These are phyloP conservation scores for Globisporangium camurandrum DNA, from an alignment of 352 stramenopile species.

Conservation along the genomic window DNA sequence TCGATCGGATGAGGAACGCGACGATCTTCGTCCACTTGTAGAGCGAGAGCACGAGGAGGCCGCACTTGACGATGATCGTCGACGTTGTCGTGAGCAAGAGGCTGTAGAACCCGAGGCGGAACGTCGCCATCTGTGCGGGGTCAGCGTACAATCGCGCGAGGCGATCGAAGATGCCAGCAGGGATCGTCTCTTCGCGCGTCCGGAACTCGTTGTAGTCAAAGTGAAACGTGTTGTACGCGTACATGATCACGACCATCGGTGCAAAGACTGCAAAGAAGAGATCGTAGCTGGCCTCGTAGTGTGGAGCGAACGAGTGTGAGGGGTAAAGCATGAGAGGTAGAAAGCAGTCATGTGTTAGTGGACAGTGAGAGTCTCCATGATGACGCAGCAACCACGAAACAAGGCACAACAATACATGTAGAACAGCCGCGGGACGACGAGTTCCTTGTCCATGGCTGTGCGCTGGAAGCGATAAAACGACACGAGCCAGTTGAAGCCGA, in stretches of 20 bases:
- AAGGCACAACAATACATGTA: constrained; percentile 19
- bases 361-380: neutral
- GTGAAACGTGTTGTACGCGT: constrained; percentile 30
- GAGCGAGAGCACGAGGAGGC: constrained; percentile 29
- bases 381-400: no score
- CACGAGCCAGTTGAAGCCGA: constrained; percentile 36
- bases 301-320: no score
- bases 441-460: constrained; percentile 18
- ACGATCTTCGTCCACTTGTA: constrained; percentile 50
- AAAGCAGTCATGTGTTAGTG: neutral
- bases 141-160: constrained; percentile 28
- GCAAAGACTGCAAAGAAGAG: constrained; percentile 51
- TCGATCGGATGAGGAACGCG: constrained; percentile 20
- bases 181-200: constrained; percentile 21
- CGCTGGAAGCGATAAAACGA: constrained; percentile 46
- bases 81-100: constrained; percentile 24
- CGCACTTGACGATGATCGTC: constrained; percentile 28
- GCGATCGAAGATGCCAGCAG: constrained; percentile 23
- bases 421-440: constrained; percentile 28
- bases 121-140: constrained; percentile 25
- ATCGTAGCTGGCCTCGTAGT: constrained; percentile 28
- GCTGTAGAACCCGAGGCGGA: constrained; percentile 24
- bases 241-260: constrained; percentile 30
- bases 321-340: no score
- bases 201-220: constrained; percentile 26